These are phyloP conservation scores for Clonostachys solani DNA, from an alignment of 2,329 filamentous ascomycete species.

Conservation along the genomic window DNA sequence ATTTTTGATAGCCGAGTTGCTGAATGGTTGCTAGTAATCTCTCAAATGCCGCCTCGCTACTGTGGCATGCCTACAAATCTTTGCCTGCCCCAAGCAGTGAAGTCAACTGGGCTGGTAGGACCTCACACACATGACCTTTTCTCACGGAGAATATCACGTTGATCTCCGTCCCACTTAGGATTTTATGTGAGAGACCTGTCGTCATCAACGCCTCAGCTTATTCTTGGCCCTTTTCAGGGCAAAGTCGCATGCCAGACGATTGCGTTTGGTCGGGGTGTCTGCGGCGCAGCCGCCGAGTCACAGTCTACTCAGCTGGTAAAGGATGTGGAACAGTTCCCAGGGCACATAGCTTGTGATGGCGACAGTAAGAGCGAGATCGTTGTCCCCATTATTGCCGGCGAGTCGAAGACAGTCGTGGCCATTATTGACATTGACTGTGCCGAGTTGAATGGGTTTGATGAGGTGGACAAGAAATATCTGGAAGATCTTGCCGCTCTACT, in stretches of 20 bases:
- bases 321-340: conserved; percentile 71
- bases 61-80: conserved; percentile 78
- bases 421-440: conserved; percentile 81
- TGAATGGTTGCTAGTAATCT: conserved; percentile 56
- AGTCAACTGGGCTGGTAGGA: conserved; percentile 71
- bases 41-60: conserved; percentile 67
- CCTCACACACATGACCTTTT: conserved; percentile 3
- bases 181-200: conserved; percentile 67
- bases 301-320: conserved; percentile 59
- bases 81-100: conserved; percentile 59
- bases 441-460: conserved; percentile 61
- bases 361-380: conserved; percentile 78
- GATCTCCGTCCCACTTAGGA: conserved; percentile 34
- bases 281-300: conserved; percentile 62
- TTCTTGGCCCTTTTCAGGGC: conserved; percentile 77
- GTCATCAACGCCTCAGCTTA: conserved; percentile 46
- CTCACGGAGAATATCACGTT: conserved; percentile 2
- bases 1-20: not conserved
- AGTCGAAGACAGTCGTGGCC: conserved; percentile 50
- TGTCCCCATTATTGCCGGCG: conserved; percentile 58
- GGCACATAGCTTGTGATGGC: conserved; percentile 78
- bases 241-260: conserved; percentile 80
- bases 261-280: conserved; percentile 68
- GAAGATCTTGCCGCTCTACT: conserved; percentile 63
- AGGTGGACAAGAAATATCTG: conserved; percentile 60